Evolutionary conservation across 441 rosid species (phyloP).

Genomic region (Syzygium malaccense): DNA sequence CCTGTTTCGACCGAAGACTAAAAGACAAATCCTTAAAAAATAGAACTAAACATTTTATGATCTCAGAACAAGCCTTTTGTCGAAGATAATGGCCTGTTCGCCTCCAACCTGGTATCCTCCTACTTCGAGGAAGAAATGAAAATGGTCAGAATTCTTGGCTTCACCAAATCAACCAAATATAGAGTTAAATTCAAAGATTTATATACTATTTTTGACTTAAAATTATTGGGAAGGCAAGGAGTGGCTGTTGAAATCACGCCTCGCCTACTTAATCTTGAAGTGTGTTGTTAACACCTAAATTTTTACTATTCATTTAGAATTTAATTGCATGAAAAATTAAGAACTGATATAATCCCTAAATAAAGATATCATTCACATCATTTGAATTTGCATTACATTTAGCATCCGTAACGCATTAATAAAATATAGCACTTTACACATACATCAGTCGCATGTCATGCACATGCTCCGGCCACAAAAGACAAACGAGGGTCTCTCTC

Average conservation of each 20-base stretch:
- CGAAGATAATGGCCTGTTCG: not conserved
- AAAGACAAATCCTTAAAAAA: not conserved
- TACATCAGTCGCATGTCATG: too few relatives aligned
- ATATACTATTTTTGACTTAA: not conserved
- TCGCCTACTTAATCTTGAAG: not conserved
- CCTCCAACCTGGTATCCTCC: not conserved
- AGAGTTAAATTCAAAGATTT: not conserved
- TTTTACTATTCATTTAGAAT: too few relatives aligned
- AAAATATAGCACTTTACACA: too few relatives aligned
- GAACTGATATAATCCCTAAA: too few relatives aligned
- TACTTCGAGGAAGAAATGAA: not conserved
- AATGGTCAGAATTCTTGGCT: not conserved
- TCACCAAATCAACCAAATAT: not conserved
- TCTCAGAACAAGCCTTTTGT: not conserved
- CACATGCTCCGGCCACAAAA: too few relatives aligned
- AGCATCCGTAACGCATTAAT: too few relatives aligned
- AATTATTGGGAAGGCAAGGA: not conserved
- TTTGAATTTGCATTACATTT: too few relatives aligned
- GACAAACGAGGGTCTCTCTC: too few relatives aligned
- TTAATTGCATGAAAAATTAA: too few relatives aligned
- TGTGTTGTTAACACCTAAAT: too few relatives aligned
- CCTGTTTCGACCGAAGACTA: not conserved
- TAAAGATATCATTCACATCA: too few relatives aligned
- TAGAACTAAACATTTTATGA: not conserved
- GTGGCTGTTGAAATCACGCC: not conserved